phyloP scores from a whole-genome alignment of 768 basidiomycete genomes.

The Trichaptum fuscoviolaceum region DNA sequence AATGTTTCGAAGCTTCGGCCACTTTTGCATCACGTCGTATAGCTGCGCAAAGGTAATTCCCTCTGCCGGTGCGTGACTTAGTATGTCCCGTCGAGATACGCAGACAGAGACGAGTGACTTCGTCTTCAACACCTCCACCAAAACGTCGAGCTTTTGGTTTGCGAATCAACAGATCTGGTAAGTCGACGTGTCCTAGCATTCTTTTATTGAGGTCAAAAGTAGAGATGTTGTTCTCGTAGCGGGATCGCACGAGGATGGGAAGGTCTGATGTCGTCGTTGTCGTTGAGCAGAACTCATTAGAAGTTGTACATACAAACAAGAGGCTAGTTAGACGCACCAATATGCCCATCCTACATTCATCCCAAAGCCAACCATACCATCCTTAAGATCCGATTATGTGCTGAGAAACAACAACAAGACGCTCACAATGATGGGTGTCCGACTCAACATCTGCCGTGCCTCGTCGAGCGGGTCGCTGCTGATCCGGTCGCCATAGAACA shows the following conservation, averaged over 20 bases:
- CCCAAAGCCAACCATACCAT: neutral
- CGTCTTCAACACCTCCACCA: no score
- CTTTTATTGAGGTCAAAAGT: constrained; percentile 58
- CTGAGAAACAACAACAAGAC: neutral
- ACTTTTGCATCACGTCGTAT: no score
- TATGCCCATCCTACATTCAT: constrained; percentile 73
- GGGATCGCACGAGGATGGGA: constrained; percentile 54
- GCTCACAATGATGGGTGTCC: constrained; percentile 69
- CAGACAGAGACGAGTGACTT: no score
- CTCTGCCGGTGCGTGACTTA: no score
- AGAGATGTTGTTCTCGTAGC: constrained; percentile 70
- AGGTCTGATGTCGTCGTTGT: constrained; percentile 51
- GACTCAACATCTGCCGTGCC: constrained; percentile 49
- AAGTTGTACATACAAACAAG: neutral
- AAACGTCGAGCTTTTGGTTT: no score
- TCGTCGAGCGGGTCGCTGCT: constrained; percentile 57
- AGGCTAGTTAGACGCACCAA: constrained; percentile 35
- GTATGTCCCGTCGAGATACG: no score
- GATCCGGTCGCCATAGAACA: constrained; percentile 41
- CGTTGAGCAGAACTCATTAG: neutral
- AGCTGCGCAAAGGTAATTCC: no score
- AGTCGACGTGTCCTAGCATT: constrained; percentile 79
- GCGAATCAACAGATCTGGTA: no score
- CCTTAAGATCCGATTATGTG: constrained; percentile 4
- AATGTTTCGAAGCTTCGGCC: no score